Evolutionary conservation across 371 early-diverging fungal genomes (phyloP).

Genomic region (Mucor circinelloides): DNA sequence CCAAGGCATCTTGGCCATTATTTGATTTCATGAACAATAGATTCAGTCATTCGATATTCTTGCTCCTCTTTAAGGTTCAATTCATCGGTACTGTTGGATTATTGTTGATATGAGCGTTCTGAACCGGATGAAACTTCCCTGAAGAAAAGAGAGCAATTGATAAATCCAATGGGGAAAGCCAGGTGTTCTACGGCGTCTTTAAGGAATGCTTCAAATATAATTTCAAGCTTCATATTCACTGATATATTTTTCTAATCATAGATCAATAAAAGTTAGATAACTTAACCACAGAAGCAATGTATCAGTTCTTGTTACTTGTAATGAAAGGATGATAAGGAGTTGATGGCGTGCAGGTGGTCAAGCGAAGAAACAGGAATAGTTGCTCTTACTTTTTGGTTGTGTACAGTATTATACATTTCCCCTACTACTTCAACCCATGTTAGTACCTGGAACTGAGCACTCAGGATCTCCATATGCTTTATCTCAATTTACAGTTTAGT

Average conservation of each 20-base stretch:
- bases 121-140: slow-evolving; percentile 17
- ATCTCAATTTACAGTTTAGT: no score
- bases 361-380: no score
- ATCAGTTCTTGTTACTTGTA: no score
- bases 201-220: slow-evolving; percentile 16
- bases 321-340: no score
- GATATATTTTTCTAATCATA: slow-evolving; percentile 18
- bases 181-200: slow-evolving; percentile 23
- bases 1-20: slow-evolving; percentile 13
- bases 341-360: no score
- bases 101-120: slow-evolving; percentile 19
- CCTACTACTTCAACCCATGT: no score
- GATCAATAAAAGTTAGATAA: slow-evolving; percentile 16
- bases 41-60: slow-evolving; percentile 16
- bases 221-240: slow-evolving; percentile 12
- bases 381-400: no score
- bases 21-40: slow-evolving; percentile 18
- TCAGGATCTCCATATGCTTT: no score
- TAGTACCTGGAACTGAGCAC: no score
- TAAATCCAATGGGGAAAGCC: slow-evolving; percentile 16
- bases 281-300: slow-evolving; percentile 17
- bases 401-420: no score
- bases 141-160: slow-evolving; percentile 16
- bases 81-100: slow-evolving; percentile 16
- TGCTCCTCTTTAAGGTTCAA: slow-evolving; percentile 19